Conservation (phyloP, 768 basidiomycete genomes). For the Agrocybe chaxingu region DNA sequence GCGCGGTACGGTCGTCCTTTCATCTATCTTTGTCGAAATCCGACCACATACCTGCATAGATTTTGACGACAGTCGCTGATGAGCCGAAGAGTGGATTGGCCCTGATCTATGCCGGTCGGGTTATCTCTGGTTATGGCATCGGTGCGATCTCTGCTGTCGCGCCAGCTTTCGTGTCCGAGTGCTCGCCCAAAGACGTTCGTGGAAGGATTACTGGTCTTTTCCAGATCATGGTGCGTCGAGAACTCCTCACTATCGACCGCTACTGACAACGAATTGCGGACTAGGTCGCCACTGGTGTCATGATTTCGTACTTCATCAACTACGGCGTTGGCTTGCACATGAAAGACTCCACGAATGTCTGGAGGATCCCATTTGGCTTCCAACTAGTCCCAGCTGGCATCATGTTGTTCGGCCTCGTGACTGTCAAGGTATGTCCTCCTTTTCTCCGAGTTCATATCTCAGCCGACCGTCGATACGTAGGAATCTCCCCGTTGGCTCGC, state of each 20-base stretch:
- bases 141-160: constrained; percentile 80
- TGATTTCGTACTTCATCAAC: constrained; percentile 82
- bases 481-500: constrained; percentile 81
- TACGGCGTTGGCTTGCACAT: constrained; percentile 60
- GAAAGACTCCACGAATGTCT: constrained; percentile 42
- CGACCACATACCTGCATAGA: constrained; percentile 29
- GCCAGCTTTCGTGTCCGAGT: constrained; percentile 85
- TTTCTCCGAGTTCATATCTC: neutral
- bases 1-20: constrained; percentile 51
- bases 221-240: constrained; percentile 66
- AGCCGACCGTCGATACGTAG: constrained; percentile 18
- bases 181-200: constrained; percentile 82
- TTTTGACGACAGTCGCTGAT: constrained; percentile 67
- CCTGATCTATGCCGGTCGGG: constrained; percentile 79
- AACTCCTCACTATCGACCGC: neutral
- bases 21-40: neutral
- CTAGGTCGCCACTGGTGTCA: constrained; percentile 72
- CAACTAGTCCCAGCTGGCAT: constrained; percentile 78
- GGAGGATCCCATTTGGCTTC: constrained; percentile 73
- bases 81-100: constrained; percentile 49
- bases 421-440: constrained; percentile 45
- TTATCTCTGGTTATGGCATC: constrained; percentile 76
- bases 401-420: constrained; percentile 63
- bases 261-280: no score
- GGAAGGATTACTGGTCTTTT: constrained; percentile 84